Base-by-base conservation (phyloP, 2,329 filamentous ascomycete species). In the Colletotrichum eremochloae region DNA sequence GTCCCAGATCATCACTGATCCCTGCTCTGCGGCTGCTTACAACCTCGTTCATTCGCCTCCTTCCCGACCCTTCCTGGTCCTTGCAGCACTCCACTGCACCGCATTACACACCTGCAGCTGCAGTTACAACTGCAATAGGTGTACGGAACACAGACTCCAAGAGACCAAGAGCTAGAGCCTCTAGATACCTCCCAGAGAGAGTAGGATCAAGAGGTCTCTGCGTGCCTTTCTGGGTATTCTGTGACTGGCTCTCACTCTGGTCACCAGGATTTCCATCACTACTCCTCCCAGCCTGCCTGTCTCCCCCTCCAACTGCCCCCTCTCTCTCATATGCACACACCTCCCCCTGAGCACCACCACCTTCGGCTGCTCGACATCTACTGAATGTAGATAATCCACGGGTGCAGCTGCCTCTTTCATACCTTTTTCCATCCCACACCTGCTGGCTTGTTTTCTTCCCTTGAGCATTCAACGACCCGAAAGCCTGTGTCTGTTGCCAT, bases 21-120 rank as follows among this genome's bases (percentile, higher is more conserved):
- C 68, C 52, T 73, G 68, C 53, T 71, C n/a, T 20, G 46, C 68
- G 71, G 71, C 62, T 71, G 67, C 71, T 71, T 73, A 68, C 68
- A 63, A 73, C 56, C 62, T 50, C 29, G 42, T 71, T 71, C 71
- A 33, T 42, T 57, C n/a, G 20, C 40, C n/a, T 57, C n/a, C 29
- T 46, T 63, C 50, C 62, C 38, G 18, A 29, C 29, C 29, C 38
- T 55, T 29, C 62, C 62, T 36, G 63, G 63, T 53, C 67, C 71
- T 62, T 67, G 62, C 71, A 71, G 24, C 42, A 52, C 53, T 36
- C 55, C 55, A 53, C 48, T 31, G 56, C 63, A 60, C 42, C 57
- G 61, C 67, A 67, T 42, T 63, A 36, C 62, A 60, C 52, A 60
- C 52, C 44, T 67, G 31, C 63, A 55, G 29, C 58, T 63, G 58